These are phyloP conservation scores for Xylariaceae sp. DNA, from an alignment of 2,329 filamentous ascomycete species.

Conservation along the genomic window DNA sequence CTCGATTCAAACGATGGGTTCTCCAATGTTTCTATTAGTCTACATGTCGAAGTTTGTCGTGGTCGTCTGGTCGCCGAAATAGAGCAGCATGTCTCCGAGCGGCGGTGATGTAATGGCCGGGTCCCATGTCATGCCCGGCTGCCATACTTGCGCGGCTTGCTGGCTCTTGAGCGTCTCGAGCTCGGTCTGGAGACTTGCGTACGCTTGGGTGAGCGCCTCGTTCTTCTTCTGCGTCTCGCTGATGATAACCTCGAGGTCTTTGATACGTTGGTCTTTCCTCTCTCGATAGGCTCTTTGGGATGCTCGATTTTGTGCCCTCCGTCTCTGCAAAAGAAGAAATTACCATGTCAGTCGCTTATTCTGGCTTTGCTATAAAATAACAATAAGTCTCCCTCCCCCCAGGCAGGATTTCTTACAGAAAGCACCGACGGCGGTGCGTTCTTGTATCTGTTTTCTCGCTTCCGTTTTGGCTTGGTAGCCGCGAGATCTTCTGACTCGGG, in stretches of 20 bases:
- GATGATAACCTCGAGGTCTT: conserved; percentile 66
- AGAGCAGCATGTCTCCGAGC: not conserved
- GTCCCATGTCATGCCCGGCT: not conserved
- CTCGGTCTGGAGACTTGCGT: conserved; percentile 56
- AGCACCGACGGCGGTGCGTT: conserved; percentile 58
- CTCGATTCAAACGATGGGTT: too few species aligned
- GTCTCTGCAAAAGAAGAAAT: conserved; percentile 52
- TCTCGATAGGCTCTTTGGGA: conserved; percentile 68
- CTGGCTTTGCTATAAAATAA: too few species aligned
- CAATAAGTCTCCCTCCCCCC: too few species aligned
- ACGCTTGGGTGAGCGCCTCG: conserved; percentile 60
- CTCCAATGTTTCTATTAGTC: too few species aligned
- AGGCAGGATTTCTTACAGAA: conserved; percentile 47
- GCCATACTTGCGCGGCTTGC: conserved; percentile 22
- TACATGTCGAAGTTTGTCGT: not conserved
- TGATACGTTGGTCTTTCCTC: conserved; percentile 69
- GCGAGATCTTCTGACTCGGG: conserved; percentile 35
- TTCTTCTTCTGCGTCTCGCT: conserved; percentile 61
- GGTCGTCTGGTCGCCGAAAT: not conserved
- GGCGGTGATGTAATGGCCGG: not conserved
- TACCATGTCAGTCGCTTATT: conserved; percentile 15
- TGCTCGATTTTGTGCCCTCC: conserved; percentile 66
- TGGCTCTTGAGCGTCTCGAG: conserved; percentile 49
- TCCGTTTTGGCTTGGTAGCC: conserved; percentile 52
- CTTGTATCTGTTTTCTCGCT: conserved; percentile 60